phyloP scores from a whole-genome alignment of 73 alveolate genomes.

The Effrenium voratum region DNA sequence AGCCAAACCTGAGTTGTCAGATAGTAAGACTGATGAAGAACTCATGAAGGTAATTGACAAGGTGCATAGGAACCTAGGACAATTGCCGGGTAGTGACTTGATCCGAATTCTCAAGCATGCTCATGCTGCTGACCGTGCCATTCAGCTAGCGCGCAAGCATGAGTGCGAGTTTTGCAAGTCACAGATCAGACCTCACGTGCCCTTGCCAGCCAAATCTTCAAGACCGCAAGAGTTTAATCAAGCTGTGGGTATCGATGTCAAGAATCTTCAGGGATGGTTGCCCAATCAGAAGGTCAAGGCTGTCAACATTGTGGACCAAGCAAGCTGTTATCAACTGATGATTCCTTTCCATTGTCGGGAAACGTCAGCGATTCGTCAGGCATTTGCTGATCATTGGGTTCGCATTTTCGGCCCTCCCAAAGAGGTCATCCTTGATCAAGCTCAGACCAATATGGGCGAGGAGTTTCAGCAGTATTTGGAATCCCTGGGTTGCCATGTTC shows the following conservation, averaged over 20 bases:
- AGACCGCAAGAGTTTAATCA: neutral
- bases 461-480: neutral
- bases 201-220: neutral
- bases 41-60: neutral
- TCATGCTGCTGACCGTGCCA: neutral
- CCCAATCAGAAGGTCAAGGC: neutral
- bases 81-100: neutral
- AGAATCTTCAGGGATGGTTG: neutral
- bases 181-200: neutral
- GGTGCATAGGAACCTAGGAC: slow-evolving; percentile 5
- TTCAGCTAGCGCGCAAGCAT: neutral
- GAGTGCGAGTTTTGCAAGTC: neutral
- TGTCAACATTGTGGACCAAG: slow-evolving; percentile 6
- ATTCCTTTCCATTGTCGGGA: neutral
- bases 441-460: neutral
- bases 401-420: neutral
- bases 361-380: neutral
- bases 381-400: neutral
- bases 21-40: neutral
- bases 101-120: neutral
- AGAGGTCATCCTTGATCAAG: neutral
- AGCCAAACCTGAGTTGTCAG: neutral
- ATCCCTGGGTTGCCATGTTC: neutral
- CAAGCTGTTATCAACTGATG: slow-evolving; percentile 11
- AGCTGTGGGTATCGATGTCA: slow-evolving; percentile 2